Percentiles rank a stretch among this genome's conserved stretches.
Evolutionary conservation across 768 basidiomycete genomes (phyloP).

Genomic region (Gloeopeniophorella convolvens): DNA sequence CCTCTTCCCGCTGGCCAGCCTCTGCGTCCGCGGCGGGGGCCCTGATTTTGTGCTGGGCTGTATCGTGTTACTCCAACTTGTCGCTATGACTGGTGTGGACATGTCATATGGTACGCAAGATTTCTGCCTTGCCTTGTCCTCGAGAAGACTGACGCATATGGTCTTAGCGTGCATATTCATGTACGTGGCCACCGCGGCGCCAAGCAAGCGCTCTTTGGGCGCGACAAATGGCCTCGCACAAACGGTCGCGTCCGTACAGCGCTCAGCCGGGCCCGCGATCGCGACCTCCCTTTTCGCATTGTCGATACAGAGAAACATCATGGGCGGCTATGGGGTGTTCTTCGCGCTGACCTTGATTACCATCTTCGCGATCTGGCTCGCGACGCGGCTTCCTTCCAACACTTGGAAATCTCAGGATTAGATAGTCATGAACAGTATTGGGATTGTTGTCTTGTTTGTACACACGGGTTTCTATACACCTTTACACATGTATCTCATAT

Average conservation of each 20-base stretch:
- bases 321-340: slow-evolving; percentile 38
- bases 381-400: neutral
- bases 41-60: slow-evolving; percentile 36
- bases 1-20: slow-evolving; percentile 24
- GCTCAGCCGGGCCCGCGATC: slow-evolving; percentile 45
- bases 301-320: slow-evolving; percentile 36
- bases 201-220: slow-evolving; percentile 33
- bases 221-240: slow-evolving; percentile 49
- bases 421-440: too few species aligned
- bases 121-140: neutral
- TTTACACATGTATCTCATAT: too few species aligned
- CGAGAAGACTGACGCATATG: slow-evolving; percentile 2
- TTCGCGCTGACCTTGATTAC: neutral
- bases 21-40: neutral
- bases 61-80: neutral
- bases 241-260: slow-evolving; percentile 39
- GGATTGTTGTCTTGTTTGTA: too few species aligned
- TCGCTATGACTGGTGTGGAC: neutral
- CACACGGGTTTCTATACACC: too few species aligned
- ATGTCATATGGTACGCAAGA: slow-evolving; percentile 32
- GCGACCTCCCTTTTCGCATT: slow-evolving; percentile 48
- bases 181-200: slow-evolving; percentile 26
- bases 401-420: neutral
- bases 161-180: slow-evolving; percentile 27
- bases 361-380: neutral